Percentiles rank a stretch among this genome's conserved stretches.
phyloP scores from a whole-genome alignment of 495 filamentous ascomycete genomes.

The Astrocystis sublimbata region DNA sequence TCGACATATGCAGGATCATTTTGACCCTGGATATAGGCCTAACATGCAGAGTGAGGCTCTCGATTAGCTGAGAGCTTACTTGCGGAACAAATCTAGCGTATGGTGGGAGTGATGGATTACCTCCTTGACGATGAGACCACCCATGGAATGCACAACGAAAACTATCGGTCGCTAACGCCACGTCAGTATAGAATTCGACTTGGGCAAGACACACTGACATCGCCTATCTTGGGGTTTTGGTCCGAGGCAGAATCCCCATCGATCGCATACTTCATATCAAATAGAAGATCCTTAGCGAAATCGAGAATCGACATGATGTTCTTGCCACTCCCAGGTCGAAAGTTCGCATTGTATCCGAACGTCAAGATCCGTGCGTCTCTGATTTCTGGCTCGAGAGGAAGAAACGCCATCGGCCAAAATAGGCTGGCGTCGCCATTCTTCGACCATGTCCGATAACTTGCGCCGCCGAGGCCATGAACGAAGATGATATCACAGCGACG shows the following conservation, averaged over 20 bases:
- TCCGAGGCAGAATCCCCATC: slow-evolving; percentile 18
- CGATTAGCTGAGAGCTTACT: not conserved
- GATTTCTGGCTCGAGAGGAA: slow-evolving; percentile 37
- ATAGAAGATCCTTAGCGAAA: slow-evolving; percentile 43
- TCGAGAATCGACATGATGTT: slow-evolving; percentile 30
- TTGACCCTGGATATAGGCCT: slow-evolving; percentile 41
- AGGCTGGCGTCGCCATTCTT: slow-evolving; percentile 27
- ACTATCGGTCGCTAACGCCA: slow-evolving; percentile 24
- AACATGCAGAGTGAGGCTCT: too few species aligned
- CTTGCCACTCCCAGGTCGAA: slow-evolving; percentile 19
- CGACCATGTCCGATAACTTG: slow-evolving; percentile 36
- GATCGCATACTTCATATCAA: slow-evolving; percentile 34
- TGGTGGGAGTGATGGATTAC: slow-evolving; percentile 21
- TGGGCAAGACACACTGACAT: not conserved
- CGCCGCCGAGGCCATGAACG: slow-evolving; percentile 40
- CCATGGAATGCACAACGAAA: slow-evolving; percentile 45
- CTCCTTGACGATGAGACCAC: slow-evolving; percentile 51
- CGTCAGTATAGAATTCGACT: not conserved
- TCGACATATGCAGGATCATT: slow-evolving; percentile 39
- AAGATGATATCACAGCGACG: slow-evolving; percentile 29
- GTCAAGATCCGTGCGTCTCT: slow-evolving; percentile 32
- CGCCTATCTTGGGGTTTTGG: slow-evolving; percentile 12
- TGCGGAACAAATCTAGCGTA: not conserved
- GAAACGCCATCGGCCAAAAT: slow-evolving; percentile 36
- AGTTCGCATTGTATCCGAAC: slow-evolving; percentile 43